Evolutionary conservation across 768 basidiomycete genomes (phyloP), one percentile per base, ranked within the genome.

Genomic region (Termitomyces sp.): DNA sequence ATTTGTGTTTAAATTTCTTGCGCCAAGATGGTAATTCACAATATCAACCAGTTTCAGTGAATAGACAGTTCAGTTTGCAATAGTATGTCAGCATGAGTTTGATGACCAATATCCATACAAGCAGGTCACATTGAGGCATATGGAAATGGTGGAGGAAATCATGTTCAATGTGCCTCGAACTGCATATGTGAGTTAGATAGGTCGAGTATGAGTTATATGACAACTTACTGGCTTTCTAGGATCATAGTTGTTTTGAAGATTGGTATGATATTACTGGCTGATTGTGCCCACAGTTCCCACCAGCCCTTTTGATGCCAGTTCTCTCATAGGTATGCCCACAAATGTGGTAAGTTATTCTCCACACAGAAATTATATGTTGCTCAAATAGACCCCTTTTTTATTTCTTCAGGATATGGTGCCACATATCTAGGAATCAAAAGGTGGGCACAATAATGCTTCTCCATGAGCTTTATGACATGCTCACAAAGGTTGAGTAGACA

Each of bases 71-170:
- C 13, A 54, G 16, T 54, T n/a, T 31, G 9, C 7, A 4, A 31
- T 54, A 54, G 31, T 46, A 46, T 33, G 53, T 46, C 10, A 31
- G 42, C 10, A 63, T 66, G 10, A 75, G 64, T 39, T 73, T 73
- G 13, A 36, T 39, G 18, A 73, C 57, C 0, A 73, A 37, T 41
- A 73, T 69, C 73, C 68, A 75, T 2, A 59, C 61, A 5, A 75
- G 66, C n/a, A n/a, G n/a, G 55, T 73, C 73, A 49, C 71, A 57
- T 10, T 64, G 65, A 1, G 70, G 72, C 56, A 63, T 66, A 39
- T 66, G 66, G 50, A 71, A 72, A 55, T 73, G 69, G 41, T 71
- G 69, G 4, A 74, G 63, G 50, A 66, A 73, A 51, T 74, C 69
- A 24, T 67, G 55, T 41, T 75, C 75, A 42, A 74, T 73, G 7